Evolutionary conservation across 495 filamentous ascomycete species (phyloP), one percentile per base, ranked within the genome.

Genomic region (Talaromyces nanjingensis): DNA sequence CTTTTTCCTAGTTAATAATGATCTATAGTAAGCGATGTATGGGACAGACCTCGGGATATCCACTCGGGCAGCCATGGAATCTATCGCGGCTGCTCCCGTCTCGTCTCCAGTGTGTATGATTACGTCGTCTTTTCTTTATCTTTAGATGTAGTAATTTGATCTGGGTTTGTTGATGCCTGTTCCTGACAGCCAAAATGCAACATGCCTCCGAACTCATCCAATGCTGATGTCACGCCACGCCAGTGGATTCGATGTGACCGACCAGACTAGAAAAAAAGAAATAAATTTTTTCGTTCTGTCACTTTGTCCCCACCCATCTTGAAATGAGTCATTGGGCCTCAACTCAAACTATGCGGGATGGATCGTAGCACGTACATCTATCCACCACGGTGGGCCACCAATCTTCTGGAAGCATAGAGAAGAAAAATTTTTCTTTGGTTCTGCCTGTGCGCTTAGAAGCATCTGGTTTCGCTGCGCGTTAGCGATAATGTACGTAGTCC

Each of bases 291-390:
- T 42, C 14, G 14, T 16, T 42, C 37, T 16, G 37, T 42, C 37
- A 49, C n/a, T 49, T 20, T 4, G 6, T 20, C 45, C 33, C 45
- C 53, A 25, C 22, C 25, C 20, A 29, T 56, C 53, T 56, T 11
- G 53, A 56, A 56, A 56, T 56, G 53, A 56, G 53, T 56, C 53
- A 56, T 56, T 56, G 53, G 53, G 53, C 53, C 53, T 12, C 18
- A 56, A 25, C 12, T 9, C 45, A 49, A 20, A 49, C n/a, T 20
- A 49, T 20, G 45, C 18, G 45, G 45, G 45, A 49, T 49, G 18
- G 45, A 49, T 49, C 45, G 18, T 49, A 49, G 45, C 37, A 42
- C 37, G 37, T 42, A 42, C 37, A 49, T 24, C 12, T 56, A 56
- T 56, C 53, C 53, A 27, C 53, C 53, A 29, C 12, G 3, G 53